Evolutionary conservation across 768 basidiomycete genomes (phyloP).

Genomic region (Hebeloma cylindrosporum): DNA sequence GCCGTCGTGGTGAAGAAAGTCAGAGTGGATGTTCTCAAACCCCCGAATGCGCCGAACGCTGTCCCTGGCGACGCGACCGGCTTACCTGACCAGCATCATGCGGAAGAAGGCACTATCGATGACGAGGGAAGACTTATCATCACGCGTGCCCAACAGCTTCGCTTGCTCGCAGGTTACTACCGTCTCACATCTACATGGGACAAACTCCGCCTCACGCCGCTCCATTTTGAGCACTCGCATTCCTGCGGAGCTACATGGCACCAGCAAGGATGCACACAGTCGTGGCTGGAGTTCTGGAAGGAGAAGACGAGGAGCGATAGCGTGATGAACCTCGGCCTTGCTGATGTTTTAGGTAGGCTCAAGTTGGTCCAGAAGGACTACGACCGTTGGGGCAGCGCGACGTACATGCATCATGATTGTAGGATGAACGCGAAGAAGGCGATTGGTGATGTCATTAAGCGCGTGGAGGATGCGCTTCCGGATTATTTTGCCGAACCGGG

Average conservation of each 20-base stretch:
- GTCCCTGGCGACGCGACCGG: not conserved
- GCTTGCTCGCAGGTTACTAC: conserved; percentile 68
- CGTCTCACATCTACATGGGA: conserved; percentile 71
- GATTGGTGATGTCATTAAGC: conserved; percentile 54
- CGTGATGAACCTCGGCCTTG: conserved; percentile 57
- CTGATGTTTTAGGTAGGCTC: conserved; percentile 68
- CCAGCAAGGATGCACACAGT: conserved; percentile 68
- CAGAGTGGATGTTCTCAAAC: conserved; percentile 28
- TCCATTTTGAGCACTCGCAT: conserved; percentile 63
- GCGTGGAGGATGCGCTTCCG: conserved; percentile 57
- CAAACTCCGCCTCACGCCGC: conserved; percentile 52
- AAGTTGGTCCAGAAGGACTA: conserved; percentile 64
- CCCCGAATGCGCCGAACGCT: conserved; percentile 3
- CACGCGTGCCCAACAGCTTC: conserved; percentile 57
- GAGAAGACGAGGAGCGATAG: conserved; percentile 65
- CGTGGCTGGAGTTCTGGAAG: conserved; percentile 80
- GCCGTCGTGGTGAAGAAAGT: conserved; percentile 43
- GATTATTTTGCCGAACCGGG: conserved; percentile 56
- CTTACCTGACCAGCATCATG: conserved; percentile 15
- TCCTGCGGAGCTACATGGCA: conserved; percentile 71
- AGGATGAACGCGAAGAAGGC: conserved; percentile 54
- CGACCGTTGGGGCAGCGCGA: conserved; percentile 67
- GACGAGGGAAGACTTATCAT: conserved; percentile 43
- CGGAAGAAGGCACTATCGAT: conserved; percentile 34
- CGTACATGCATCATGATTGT: conserved; percentile 83